A percentile compares a stretch with the other conserved stretches of the same genome.
These are phyloP conservation scores for Backusella liffmaniae DNA, from an alignment of 192 early-diverging fungal species.

Conservation along the genomic window DNA sequence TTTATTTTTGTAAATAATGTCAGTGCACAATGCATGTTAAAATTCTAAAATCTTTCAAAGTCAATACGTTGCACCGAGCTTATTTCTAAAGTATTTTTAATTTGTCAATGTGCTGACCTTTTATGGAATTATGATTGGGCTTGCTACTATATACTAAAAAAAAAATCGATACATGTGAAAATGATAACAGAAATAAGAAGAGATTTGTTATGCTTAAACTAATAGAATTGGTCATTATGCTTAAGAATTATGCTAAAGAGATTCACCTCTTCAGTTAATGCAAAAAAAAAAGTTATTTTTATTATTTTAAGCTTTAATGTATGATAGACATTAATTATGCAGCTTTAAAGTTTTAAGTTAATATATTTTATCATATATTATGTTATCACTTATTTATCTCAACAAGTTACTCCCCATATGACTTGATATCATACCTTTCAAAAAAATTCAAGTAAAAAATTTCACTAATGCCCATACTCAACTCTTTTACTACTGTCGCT, in stretches of 20 bases:
- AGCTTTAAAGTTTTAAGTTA: slow-evolving; percentile 4
- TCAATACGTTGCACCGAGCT: background rate
- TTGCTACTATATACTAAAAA: background rate
- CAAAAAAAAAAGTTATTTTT: background rate
- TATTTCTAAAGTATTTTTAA: background rate
- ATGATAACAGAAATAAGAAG: background rate
- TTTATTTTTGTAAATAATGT: background rate
- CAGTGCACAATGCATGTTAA: background rate
- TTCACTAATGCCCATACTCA: background rate
- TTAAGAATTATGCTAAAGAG: background rate
- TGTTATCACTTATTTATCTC: background rate
- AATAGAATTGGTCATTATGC: background rate
- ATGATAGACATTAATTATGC: background rate
- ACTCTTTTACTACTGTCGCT: background rate
- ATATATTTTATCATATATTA: background rate
- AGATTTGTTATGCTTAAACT: background rate
- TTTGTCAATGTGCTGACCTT: background rate
- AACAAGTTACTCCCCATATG: background rate
- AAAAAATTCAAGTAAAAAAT: background rate
- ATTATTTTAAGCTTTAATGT: background rate
- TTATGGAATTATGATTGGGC: background rate
- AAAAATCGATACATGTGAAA: background rate
- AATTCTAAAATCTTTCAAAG: background rate
- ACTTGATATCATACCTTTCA: background rate
- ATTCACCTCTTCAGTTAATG: background rate